Percentiles rank a stretch among this genome's conserved stretches.
phyloP scores from a whole-genome alignment of 352 stramenopile genomes.

The Labyrinthula sp. region DNA sequence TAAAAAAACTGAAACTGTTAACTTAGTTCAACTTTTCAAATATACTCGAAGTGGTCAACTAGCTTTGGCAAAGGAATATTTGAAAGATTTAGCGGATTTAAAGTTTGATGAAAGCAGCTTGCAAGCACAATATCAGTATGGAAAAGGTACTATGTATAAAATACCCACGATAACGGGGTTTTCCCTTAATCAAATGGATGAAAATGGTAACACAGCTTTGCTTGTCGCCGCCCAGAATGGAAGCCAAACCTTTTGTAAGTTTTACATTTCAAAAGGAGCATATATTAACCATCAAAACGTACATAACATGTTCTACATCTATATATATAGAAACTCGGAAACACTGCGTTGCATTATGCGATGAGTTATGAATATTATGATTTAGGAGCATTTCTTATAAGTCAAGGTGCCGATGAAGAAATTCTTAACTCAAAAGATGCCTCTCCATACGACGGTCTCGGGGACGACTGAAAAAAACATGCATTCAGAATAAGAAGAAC shows the following conservation, averaged over 20 bases:
- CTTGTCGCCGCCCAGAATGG: slow-evolving; percentile 51
- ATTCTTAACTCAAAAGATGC: slow-evolving; percentile 73
- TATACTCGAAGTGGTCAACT: too few species aligned
- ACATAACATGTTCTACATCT: too few species aligned
- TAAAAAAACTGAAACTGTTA: too few species aligned
- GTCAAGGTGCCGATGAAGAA: slow-evolving; percentile 59
- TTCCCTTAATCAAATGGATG: slow-evolving; percentile 52
- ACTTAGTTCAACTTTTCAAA: too few species aligned
- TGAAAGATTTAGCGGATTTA: slow-evolving; percentile 44
- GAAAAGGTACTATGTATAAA: slow-evolving; percentile 65
- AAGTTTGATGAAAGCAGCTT: slow-evolving; percentile 57
- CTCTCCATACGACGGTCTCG: slow-evolving; percentile 70
- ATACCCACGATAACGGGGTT: slow-evolving; percentile 59
- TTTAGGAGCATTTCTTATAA: slow-evolving; percentile 44
- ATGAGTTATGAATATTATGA: slow-evolving; percentile 49
- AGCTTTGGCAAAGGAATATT: too few species aligned
- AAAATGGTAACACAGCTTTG: slow-evolving; percentile 56
- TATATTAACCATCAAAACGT: slow-evolving; percentile 64
- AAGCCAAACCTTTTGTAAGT: slow-evolving; percentile 48
- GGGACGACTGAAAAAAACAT: too few species aligned
- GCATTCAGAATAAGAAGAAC: too few species aligned
- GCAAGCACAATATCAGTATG: slow-evolving; percentile 45
- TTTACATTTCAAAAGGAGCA: slow-evolving; percentile 46
- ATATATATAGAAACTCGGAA: slow-evolving; percentile 50
- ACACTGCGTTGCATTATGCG: slow-evolving; percentile 65